Percentiles rank a stretch among this genome's conserved stretches.
phyloP scores from a whole-genome alignment of 2,329 filamentous ascomycete species.

The Neoscytalidium dimidiatum region DNA sequence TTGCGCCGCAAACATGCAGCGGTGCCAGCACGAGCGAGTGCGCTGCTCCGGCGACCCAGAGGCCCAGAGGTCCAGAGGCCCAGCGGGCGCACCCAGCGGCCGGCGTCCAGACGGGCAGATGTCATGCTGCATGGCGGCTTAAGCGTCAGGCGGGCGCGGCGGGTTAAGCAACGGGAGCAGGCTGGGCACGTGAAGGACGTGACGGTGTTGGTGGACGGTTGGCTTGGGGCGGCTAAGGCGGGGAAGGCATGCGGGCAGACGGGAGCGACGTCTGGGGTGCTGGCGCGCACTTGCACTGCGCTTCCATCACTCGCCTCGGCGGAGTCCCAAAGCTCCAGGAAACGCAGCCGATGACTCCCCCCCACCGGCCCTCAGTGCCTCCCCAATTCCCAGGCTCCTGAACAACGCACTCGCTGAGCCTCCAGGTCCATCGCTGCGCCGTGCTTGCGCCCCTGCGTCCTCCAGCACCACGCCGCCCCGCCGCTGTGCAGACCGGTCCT shows the following conservation, averaged over 20 bases:
- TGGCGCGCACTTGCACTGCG: too few species aligned
- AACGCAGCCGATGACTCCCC: constrained; percentile 18
- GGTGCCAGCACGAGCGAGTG: not conserved
- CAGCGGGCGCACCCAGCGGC: too few species aligned
- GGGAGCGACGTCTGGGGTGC: constrained; percentile 17
- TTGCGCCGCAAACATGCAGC: not conserved
- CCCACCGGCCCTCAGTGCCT: not conserved
- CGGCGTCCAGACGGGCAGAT: not conserved
- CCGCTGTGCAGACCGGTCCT: not conserved
- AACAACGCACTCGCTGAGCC: not conserved
- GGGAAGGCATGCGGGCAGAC: constrained; percentile 16
- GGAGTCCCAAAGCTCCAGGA: constrained; percentile 9
- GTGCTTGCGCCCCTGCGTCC: not conserved
- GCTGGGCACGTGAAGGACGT: not conserved
- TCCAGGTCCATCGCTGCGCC: not conserved
- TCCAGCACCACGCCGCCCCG: not conserved
- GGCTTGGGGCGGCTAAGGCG: constrained; percentile 6
- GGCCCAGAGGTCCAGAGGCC: too few species aligned
- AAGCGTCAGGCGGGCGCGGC: not conserved
- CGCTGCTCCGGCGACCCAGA: not conserved
- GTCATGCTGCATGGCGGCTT: not conserved
- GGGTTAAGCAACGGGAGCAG: not conserved
- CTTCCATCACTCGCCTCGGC: constrained; percentile 12
- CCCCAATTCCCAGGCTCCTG: constrained; percentile 5
- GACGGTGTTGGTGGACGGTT: not conserved